Conservation (phyloP, 345 rosid species). For the Eucalyptus cladocalyx region DNA sequence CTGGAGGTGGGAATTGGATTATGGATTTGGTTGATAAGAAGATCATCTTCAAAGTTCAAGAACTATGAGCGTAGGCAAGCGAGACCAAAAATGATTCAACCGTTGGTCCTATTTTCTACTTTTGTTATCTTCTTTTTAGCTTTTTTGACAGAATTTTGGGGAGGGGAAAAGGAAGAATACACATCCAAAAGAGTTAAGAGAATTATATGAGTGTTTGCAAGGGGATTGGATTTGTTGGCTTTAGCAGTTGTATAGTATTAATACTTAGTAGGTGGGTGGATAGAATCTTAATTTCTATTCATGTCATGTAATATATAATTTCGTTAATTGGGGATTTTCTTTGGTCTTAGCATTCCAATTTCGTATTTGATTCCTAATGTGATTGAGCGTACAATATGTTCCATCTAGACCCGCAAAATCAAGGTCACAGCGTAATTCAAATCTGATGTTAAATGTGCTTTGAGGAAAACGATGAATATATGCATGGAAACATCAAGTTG, state of each 20-base stretch:
- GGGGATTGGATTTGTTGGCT: not conserved
- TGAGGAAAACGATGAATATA: not conserved
- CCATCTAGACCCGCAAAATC: not conserved
- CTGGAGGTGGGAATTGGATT: slow-evolving; percentile 5
- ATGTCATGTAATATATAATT: not conserved
- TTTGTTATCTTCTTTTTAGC: not conserved
- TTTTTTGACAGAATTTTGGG: not conserved
- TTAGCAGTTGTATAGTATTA: not conserved
- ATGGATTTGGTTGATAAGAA: slow-evolving; percentile 26
- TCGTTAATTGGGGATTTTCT: not conserved
- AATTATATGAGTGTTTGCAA: not conserved
- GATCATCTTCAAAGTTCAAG: slow-evolving; percentile 29
- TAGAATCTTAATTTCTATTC: not conserved
- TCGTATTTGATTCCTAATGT: not conserved
- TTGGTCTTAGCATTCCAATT: not conserved
- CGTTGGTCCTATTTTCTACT: not conserved
- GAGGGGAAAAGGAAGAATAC: not conserved
- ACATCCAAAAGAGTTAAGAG: not conserved
- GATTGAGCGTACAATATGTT: not conserved
- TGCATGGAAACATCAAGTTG: not conserved
- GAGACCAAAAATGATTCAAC: not conserved
- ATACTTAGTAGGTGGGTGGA: not conserved
- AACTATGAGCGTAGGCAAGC: not conserved
- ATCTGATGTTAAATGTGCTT: not conserved
- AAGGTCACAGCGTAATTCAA: not conserved